phyloP scores from a whole-genome alignment of 1,139 yeast species.

The Hanseniaspora uvarum region DNA sequence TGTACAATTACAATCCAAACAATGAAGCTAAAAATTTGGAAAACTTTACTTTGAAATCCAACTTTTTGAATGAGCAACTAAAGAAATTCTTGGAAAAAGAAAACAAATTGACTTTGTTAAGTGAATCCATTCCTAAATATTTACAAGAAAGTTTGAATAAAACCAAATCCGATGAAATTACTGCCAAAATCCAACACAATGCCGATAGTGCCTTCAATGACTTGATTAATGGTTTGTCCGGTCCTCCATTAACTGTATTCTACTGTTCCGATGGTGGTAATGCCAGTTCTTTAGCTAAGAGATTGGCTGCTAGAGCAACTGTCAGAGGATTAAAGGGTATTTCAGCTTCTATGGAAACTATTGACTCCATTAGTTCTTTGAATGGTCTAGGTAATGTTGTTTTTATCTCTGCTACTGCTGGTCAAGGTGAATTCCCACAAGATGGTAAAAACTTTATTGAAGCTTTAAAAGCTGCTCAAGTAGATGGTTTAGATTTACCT shows the following conservation, averaged over 20 bases:
- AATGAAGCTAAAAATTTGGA: constrained; percentile 39
- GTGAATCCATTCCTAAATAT: constrained; percentile 53
- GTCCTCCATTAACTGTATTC: constrained; percentile 84
- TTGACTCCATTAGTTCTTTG: constrained; percentile 60
- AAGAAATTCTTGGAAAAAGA: constrained; percentile 79
- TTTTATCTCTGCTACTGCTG: constrained; percentile 81
- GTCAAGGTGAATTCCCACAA: constrained; percentile 96
- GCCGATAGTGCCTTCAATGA: constrained; percentile 72
- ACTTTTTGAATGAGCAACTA: constrained; percentile 65
- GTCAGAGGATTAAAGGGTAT: constrained; percentile 77
- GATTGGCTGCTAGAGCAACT: constrained; percentile 71
- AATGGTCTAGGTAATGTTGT: constrained; percentile 73
- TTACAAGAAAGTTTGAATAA: constrained; percentile 64
- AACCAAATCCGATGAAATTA: constrained; percentile 53
- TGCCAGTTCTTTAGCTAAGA: constrained; percentile 75
- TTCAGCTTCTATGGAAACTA: constrained; percentile 75
- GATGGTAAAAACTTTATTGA: constrained; percentile 93
- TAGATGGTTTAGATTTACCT: constrained; percentile 56
- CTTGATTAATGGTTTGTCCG: constrained; percentile 75
- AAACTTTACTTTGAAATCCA: constrained; percentile 70
- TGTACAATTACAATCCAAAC: constrained; percentile 72
- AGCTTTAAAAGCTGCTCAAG: constrained; percentile 50
- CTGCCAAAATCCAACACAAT: constrained; percentile 49
- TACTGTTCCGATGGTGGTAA: constrained; percentile 95
- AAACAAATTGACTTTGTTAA: constrained; percentile 68